A percentile compares a stretch with the other conserved stretches of the same genome.
These are phyloP conservation scores for Fusarium longipes DNA, from an alignment of 2,329 filamentous ascomycete species.

Conservation along the genomic window DNA sequence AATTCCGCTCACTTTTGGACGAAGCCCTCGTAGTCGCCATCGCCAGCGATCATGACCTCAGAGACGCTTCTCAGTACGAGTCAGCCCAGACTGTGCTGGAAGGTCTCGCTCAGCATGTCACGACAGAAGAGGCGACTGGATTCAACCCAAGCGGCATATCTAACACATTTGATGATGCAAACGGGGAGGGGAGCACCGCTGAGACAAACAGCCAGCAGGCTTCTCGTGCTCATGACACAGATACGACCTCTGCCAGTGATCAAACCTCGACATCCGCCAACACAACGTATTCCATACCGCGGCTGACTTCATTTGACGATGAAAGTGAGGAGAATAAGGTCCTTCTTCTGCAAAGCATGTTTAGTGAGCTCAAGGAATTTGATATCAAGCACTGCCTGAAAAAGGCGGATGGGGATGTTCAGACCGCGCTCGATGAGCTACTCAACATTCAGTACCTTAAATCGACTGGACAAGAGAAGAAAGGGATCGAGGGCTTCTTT, in stretches of 20 bases:
- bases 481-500: constrained; percentile 86
- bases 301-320: constrained; percentile 51
- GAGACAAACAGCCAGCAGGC: constrained; percentile 48
- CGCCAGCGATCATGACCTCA: constrained; percentile 76
- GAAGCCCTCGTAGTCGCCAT: constrained; percentile 82
- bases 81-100: constrained; percentile 70
- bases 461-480: constrained; percentile 70
- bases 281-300: constrained; percentile 41
- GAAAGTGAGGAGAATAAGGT: constrained; percentile 71
- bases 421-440: constrained; percentile 80
- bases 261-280: constrained; percentile 40
- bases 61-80: constrained; percentile 61
- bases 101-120: constrained; percentile 72
- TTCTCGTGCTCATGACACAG: constrained; percentile 47
- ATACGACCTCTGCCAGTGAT: constrained; percentile 47
- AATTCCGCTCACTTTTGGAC: constrained; percentile 81
- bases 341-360: constrained; percentile 73
- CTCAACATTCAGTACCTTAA: constrained; percentile 83
- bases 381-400: constrained; percentile 75
- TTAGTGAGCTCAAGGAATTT: constrained; percentile 73
- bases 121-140: constrained; percentile 74
- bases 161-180: constrained; percentile 50
- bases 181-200: constrained; percentile 40
- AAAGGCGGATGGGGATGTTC: constrained; percentile 74
- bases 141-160: constrained; percentile 83